Evolutionary conservation across 1,284 basidiomycete species (phyloP), one percentile per base, ranked within the genome.

Genomic region (Xerocomus nothofagi): DNA sequence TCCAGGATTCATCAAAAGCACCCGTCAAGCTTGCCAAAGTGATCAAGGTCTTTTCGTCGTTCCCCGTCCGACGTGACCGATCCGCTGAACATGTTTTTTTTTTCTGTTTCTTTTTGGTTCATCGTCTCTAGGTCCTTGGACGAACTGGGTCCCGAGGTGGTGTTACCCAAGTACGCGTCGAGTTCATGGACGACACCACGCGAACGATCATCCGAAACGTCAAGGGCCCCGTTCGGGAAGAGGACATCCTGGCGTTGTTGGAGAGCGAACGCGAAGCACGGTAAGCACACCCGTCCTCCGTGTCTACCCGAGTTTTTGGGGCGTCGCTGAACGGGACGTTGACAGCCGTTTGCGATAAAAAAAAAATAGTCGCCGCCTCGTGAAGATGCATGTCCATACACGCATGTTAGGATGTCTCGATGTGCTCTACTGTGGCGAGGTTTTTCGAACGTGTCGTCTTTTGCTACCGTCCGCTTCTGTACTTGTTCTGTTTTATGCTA

Each of bases 231-330:
- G 95, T 98, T 60, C 82, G 93, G 63, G 90, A 93, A 75, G 85
- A 95, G 74, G 97, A 99, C 75, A 98, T 99, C 70, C 82, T 99
- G 61, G 94, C 95, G 65, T 80, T 99, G 64, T 82, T 99, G 71
- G 97, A 99, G 82, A 92, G 89, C 73, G 97, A 99, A 79, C 93
- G 97, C 79, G 97, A 99, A 81, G 97, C 97, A 70, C 93, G 97
- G 95, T 98, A 67, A 66, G 93, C 33, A 17, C 11, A 17, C 14
- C n/a, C 9, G 10, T 2, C 3, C 6, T 11, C 7, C 15, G 9
- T 4, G 4, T 49, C 11, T 5, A 0, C 7, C 20, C 10, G 23
- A 17, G 3, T 6, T n/a, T n/a, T n/a, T n/a, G 30, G 20, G 6
- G 6, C 3, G 8, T 32, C 17, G 15, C 8, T 51, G 3, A 33